Percentiles rank a stretch among this genome's conserved stretches.
Evolutionary conservation across 345 rosid species (phyloP).

Genomic region (Nephelium lappaceum): DNA sequence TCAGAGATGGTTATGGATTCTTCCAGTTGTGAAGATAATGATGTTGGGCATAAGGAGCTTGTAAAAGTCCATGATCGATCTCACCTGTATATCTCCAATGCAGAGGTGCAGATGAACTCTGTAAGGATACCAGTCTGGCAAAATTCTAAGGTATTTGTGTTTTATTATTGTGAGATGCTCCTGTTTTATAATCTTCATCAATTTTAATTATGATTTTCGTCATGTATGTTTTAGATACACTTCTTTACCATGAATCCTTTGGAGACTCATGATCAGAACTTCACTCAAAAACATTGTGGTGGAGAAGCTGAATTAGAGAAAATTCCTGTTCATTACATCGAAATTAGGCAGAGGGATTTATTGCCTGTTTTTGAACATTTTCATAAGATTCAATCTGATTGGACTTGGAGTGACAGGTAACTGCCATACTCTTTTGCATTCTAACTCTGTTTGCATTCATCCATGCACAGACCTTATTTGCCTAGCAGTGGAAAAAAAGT

Average conservation of each 20-base stretch:
- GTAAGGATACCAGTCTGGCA: constrained; percentile 90
- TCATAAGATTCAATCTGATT: constrained; percentile 49
- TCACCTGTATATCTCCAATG: constrained; percentile 81
- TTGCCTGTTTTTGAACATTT: constrained; percentile 83
- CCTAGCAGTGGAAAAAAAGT: not conserved
- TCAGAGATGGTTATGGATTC: constrained; percentile 45
- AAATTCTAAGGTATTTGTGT: constrained; percentile 65
- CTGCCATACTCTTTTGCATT: not conserved
- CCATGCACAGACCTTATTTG: not conserved
- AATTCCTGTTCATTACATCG: constrained; percentile 64
- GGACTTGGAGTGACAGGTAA: constrained; percentile 75
- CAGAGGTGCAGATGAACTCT: constrained; percentile 80
- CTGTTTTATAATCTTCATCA: not conserved
- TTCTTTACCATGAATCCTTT: constrained; percentile 58
- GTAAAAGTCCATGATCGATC: constrained; percentile 62
- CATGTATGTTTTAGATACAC: constrained; percentile 52
- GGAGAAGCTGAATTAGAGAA: constrained; percentile 86
- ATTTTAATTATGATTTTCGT: constrained; percentile 19
- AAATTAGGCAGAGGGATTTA: constrained; percentile 74
- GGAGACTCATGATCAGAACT: constrained; percentile 30
- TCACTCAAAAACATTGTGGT: constrained; percentile 32
- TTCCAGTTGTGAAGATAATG: constrained; percentile 58
- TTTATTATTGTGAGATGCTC: constrained; percentile 12
- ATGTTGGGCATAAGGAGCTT: constrained; percentile 35
- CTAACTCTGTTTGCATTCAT: not conserved